A percentile compares a stretch with the other conserved stretches of the same genome.
Conservation (phyloP, 1,284 basidiomycete species). For the Testicularia cyperi region DNA sequence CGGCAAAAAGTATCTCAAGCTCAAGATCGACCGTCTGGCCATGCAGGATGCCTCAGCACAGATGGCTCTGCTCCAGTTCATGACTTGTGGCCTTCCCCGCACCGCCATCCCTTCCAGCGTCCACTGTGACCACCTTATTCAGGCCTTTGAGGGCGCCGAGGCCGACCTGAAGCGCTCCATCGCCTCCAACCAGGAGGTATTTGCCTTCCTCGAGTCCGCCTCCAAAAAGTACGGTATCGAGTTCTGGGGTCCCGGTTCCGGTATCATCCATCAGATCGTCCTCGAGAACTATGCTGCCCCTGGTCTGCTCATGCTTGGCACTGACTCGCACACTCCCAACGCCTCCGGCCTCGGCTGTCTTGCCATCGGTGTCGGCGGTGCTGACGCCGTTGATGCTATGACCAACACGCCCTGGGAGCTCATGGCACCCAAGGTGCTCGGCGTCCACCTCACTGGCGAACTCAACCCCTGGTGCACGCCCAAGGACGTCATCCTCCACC, state of each 20-base stretch:
- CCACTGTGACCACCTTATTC: slow-evolving; percentile 84
- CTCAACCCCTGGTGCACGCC: slow-evolving; percentile 90
- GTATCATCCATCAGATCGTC: slow-evolving; percentile 95
- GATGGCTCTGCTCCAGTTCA: slow-evolving; percentile 99
- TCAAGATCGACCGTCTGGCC: slow-evolving; percentile 88
- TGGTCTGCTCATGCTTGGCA: slow-evolving; percentile 66
- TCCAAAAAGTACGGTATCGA: slow-evolving; percentile 84
- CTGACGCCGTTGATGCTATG: slow-evolving; percentile 98
- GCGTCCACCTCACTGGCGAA: slow-evolving; percentile 84
- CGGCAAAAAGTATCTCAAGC: slow-evolving; percentile 86
- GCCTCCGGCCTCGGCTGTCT: slow-evolving; percentile 96
- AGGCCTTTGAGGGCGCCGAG: slow-evolving; percentile 72
- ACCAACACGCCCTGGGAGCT: slow-evolving; percentile 98
- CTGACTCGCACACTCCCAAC: slow-evolving; percentile 97
- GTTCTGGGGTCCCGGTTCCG: slow-evolving; percentile 82
- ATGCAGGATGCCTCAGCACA: slow-evolving; percentile 99
- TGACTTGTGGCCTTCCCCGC: slow-evolving; percentile 86
- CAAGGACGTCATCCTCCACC: slow-evolving; percentile 92
- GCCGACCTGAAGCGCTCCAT: slow-evolving; percentile 82
- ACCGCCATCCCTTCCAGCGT: slow-evolving; percentile 86
- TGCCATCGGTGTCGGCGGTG: slow-evolving; percentile 97
- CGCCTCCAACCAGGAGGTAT: slow-evolving; percentile 89
- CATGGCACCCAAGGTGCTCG: slow-evolving; percentile 80
- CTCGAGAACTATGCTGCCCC: slow-evolving; percentile 89
- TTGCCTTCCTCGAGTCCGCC: slow-evolving; percentile 94